Base-by-base conservation (phyloP, 2,329 filamentous ascomycete genomes). In the Fusarium chuoi region DNA sequence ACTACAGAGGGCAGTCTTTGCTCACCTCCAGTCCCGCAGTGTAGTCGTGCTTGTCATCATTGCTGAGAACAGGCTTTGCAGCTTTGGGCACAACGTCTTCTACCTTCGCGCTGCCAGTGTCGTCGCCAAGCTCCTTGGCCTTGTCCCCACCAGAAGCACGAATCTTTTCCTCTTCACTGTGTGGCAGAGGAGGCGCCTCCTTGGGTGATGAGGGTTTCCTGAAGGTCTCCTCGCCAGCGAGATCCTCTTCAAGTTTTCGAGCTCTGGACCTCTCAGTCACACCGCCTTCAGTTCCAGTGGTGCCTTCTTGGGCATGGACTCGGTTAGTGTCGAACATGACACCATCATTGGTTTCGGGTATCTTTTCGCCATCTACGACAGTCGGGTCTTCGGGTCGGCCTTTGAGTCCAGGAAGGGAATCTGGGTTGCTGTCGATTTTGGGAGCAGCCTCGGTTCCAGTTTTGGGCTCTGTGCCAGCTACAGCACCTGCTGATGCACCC, bases 321-420 rank as follows among this genome's bases (percentile, higher is more conserved):
- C 94, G 88, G 80, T 93, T 89, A 72, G 92, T 93, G 82, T 98
- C 95, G 79, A 97, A 93, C 96, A 98, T 98, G 66, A 98, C 94
- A 45, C 95, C 94, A 80, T 97, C 90, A 75, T 92, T 91, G 69
- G 85, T 85, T 73, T 90, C 85, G 35, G 90, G 89, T 28, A 92
- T 90, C 81, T 87, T 89, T 78, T 88, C 87, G 75, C 89, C 90
- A 60, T 91, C 88, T 49, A 90, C 81, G 15, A 89, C 80, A 33
- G 86, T 88, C 54, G 85, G 84, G 67, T 90, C 88, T 41, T 80
- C 77, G 3, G 87, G 85, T n/a, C 86, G 84, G 65, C 87, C 86
- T 76, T 88, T 87, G 30, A 88, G 79, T 12, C 82, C 75, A 4
- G 87, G 84, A 22, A 86, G 78, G 33, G 84, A 81, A 60, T 82